phyloP scores from a whole-genome alignment of 2,329 filamentous ascomycete species.

The Aspergillaceae sp. region DNA sequence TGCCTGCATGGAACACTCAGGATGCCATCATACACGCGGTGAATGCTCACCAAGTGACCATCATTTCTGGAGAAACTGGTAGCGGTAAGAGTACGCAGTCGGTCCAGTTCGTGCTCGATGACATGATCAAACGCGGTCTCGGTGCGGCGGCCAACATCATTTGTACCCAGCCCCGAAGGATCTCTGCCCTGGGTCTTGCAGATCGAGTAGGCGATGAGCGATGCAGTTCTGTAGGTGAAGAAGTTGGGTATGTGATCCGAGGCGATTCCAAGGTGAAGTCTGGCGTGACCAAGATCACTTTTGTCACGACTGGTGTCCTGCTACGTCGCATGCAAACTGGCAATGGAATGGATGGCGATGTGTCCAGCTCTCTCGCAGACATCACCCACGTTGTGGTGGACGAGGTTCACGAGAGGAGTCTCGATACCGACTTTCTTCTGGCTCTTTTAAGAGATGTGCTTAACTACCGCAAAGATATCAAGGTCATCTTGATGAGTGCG shows the following conservation, averaged over 20 bases:
- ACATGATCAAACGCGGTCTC: conserved; percentile 67
- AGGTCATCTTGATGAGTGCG: conserved; percentile 90
- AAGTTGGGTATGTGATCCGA: conserved; percentile 85
- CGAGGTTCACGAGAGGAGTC: conserved; percentile 88
- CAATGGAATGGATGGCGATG: conserved; percentile 68
- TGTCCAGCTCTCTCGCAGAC: conserved; percentile 72
- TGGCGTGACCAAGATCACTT: conserved; percentile 76
- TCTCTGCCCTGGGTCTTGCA: conserved; percentile 86
- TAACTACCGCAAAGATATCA: conserved; percentile 64
- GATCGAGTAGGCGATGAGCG: conserved; percentile 92
- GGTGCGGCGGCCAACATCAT: conserved; percentile 80
- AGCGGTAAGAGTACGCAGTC: conserved; percentile 96
- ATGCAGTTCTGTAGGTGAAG: conserved; percentile 69
- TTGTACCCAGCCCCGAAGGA: conserved; percentile 89
- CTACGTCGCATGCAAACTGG: conserved; percentile 85
- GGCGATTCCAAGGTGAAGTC: conserved; percentile 71
- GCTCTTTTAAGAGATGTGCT: conserved; percentile 79
- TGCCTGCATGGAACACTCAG: conserved; percentile 82
- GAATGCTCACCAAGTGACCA: conserved; percentile 72
- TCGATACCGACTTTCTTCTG: conserved; percentile 90
- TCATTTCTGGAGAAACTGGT: conserved; percentile 93
- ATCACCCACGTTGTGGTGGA: conserved; percentile 94
- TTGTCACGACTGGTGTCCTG: conserved; percentile 91
- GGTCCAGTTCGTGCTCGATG: conserved; percentile 90
- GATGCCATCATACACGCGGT: conserved; percentile 71